Conservation (phyloP, 2,329 filamentous ascomycete genomes). For the Polychaeton citri region DNA sequence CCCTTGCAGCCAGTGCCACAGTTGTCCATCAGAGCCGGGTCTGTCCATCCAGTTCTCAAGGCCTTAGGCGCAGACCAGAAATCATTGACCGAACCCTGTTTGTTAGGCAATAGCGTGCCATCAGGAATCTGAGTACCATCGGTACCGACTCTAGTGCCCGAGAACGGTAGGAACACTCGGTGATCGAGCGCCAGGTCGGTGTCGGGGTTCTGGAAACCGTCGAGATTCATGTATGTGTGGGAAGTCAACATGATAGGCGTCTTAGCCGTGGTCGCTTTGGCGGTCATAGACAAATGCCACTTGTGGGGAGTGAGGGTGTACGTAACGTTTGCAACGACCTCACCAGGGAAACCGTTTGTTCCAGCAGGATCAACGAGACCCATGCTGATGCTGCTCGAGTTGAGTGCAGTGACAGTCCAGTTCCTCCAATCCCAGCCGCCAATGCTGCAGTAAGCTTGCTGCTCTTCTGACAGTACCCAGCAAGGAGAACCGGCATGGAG, state of each 20-base stretch:
- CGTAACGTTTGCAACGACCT: constrained; percentile 60
- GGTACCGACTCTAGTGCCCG: constrained; percentile 52
- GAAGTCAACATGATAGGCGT: constrained; percentile 73
- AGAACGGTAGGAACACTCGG: constrained; percentile 59
- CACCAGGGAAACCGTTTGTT: constrained; percentile 64
- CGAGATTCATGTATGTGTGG: constrained; percentile 71
- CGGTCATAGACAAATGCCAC: constrained; percentile 63
- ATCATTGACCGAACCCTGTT: constrained; percentile 56
- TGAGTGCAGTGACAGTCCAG: constrained; percentile 61
- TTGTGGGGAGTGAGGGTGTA: constrained; percentile 54
- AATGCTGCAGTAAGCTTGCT: constrained; percentile 22
- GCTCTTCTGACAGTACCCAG: constrained; percentile 47
- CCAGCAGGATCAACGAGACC: constrained; percentile 59
- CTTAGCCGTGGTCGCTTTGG: constrained; percentile 56
- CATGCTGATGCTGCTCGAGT: constrained; percentile 57
- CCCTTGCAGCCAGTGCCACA: constrained; percentile 75
- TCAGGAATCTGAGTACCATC: constrained; percentile 41
- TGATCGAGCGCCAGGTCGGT: constrained; percentile 55
- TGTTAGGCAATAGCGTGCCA: constrained; percentile 54
- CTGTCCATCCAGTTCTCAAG: constrained; percentile 55
- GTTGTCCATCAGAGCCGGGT: constrained; percentile 52
- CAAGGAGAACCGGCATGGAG: constrained; percentile 45
- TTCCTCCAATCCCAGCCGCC: constrained; percentile 51
- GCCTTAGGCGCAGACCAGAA: constrained; percentile 75
- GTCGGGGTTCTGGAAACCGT: constrained; percentile 63